phyloP scores from a whole-genome alignment of 2,329 filamentous ascomycete species.

The Alternaria gansuensis region DNA sequence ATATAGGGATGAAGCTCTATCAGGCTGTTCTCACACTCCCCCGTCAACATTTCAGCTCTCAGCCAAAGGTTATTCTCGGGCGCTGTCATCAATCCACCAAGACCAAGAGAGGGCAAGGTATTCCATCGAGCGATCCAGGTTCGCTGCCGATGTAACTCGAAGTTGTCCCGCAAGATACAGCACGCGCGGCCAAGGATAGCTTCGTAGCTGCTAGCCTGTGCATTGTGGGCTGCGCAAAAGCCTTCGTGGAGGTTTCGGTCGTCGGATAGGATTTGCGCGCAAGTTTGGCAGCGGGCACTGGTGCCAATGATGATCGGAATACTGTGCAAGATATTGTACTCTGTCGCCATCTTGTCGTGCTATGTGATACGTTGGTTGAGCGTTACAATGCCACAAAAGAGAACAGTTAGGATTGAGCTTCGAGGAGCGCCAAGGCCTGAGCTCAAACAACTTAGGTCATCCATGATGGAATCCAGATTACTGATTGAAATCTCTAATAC shows the following conservation, averaged over 20 bases:
- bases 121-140: not conserved
- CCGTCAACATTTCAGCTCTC: not conserved
- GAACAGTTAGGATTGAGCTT: not conserved
- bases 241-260: not conserved
- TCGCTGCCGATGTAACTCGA: not conserved
- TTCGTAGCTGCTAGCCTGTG: not conserved
- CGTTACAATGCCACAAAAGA: not conserved
- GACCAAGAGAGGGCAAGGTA: not conserved
- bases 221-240: not conserved
- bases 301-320: no score
- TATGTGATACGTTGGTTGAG: not conserved
- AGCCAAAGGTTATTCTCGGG: not conserved
- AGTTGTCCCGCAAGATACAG: not conserved
- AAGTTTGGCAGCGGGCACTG: not conserved
- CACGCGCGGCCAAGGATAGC: not conserved
- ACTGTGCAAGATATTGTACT: no score
- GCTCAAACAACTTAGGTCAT: not conserved
- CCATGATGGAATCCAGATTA: not conserved
- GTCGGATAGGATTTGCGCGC: not conserved
- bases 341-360: not conserved
- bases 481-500: not conserved
- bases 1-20: not conserved
- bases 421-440: not conserved
- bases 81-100: not conserved
- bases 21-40: conserved; percentile 2